phyloP scores from a whole-genome alignment of 306 rosid species.

The Vachellia collinsii region DNA sequence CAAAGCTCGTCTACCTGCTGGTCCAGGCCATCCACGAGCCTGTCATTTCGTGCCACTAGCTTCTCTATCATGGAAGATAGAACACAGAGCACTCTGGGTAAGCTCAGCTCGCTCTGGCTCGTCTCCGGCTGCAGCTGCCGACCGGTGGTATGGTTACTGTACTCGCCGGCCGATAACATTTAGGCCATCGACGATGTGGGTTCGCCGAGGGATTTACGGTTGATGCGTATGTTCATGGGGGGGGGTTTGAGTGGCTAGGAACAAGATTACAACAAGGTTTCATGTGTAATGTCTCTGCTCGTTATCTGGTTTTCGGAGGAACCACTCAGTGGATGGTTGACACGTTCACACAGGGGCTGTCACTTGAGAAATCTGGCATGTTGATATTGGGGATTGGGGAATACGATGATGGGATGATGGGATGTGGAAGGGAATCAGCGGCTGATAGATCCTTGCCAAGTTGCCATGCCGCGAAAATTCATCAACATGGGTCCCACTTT shows the following conservation, averaged over 20 bases:
- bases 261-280: constrained; percentile 1
- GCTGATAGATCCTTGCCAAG: background rate
- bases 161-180: constrained; percentile 61
- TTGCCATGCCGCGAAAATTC: too few species aligned
- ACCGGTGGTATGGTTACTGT: constrained; percentile 39
- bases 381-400: background rate
- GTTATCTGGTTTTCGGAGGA: constrained; percentile 45
- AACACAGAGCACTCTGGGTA: constrained; percentile 70
- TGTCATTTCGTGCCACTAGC: constrained; percentile 70
- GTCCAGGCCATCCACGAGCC: constrained; percentile 43
- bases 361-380: constrained; percentile 23
- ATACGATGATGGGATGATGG: background rate
- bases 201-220: background rate
- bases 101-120: constrained; percentile 48
- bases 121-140: constrained; percentile 58
- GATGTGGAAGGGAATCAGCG: constrained; percentile 2
- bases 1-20: constrained; percentile 38
- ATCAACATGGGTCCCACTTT: constrained; percentile 37
- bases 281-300: constrained; percentile 30
- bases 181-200: constrained; percentile 48
- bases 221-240: background rate
- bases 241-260: constrained; percentile 45
- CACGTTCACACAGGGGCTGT: constrained; percentile 42
- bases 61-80: constrained; percentile 70
- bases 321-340: constrained; percentile 38